Evolutionary conservation across 345 rosid species (phyloP).

Genomic region (Conringia planisiliqua): DNA sequence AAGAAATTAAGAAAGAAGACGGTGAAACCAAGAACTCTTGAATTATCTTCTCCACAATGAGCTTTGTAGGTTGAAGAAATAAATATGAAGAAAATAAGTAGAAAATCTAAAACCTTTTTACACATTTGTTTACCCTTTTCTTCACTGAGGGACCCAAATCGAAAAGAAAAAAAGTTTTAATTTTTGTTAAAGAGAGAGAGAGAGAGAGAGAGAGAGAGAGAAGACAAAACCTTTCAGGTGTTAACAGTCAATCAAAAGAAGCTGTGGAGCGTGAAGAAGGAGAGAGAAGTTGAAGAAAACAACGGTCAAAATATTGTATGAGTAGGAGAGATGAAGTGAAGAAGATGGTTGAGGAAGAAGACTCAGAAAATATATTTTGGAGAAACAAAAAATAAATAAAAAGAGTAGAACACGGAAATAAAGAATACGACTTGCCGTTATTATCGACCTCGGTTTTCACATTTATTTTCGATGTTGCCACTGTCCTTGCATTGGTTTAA

Average conservation of each 20-base stretch:
- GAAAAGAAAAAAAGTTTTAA: background rate
- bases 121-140: constrained; percentile 3
- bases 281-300: constrained; percentile 19
- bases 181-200: background rate
- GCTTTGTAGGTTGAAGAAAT: background rate
- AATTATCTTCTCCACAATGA: background rate
- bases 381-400: background rate
- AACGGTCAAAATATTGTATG: constrained; percentile 29
- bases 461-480: constrained; percentile 14
- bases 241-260: constrained; percentile 4
- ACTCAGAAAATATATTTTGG: background rate
- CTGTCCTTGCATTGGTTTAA: constrained; percentile 16
- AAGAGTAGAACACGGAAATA: constrained; percentile 15
- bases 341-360: constrained; percentile 10
- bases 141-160: constrained; percentile 28
- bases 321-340: constrained; percentile 21
- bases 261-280: constrained; percentile 18
- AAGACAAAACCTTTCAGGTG: constrained; percentile 32
- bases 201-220: constrained; percentile 1
- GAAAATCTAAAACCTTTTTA: constrained; percentile 12
- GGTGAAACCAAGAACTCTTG: background rate
- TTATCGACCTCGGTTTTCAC: background rate
- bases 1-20: background rate
- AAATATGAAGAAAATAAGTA: background rate
- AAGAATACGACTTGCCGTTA: background rate